Base-by-base conservation (phyloP, 2,329 filamentous ascomycete genomes). In the Aspergillus puulaauensis region DNA sequence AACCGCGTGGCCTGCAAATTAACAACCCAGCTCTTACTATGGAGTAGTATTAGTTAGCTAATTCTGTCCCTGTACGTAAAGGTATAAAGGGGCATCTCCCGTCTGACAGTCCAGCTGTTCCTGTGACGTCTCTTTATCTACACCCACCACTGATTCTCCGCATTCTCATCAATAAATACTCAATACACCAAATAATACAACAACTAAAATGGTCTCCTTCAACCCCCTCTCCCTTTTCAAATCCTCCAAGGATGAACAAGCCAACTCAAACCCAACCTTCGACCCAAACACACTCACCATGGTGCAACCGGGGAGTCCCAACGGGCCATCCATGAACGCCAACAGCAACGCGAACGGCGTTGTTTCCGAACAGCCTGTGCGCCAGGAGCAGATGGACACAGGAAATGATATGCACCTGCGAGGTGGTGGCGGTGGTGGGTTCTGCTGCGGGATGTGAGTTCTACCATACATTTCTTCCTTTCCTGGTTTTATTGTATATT, bases 391-490 rank as follows among this genome's bases (percentile, higher is more conserved):
- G 39, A 68, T 59, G 58, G 11, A 9, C 27, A 31, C 27, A 8
- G 27, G 9, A 11, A 17, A 11, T 11, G 48, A 63, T 9, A 62
- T 68, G 66, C 58, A 67, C 39, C 55, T 71, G 40, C 68, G 68
- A 47, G 68, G 68, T 61, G 68, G 68, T 57, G 66, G 64, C 21
- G 63, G 46, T n/a, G 66, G 65, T 37, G 67, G 67, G 19, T 52
- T 67, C 8, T 71, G 68, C 61, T 71, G 68, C 50, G 68, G 68
- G 61, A 55, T 69, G 68, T 71, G 65, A 56, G 63, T 61, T 44
- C n/a, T 24, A 39, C 11, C 23, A 2, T 48, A 15, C 35, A 12
- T 41, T 56, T 7, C 21, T 11, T 21, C 24, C 8, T 46, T 21
- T 44, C 12, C 3, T 24, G n/a, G 3, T 41, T 43, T 21, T 27